Percentiles rank a stretch among this genome's conserved stretches.
phyloP scores from a whole-genome alignment of 1,284 basidiomycete species.

The Marasmius sp. region DNA sequence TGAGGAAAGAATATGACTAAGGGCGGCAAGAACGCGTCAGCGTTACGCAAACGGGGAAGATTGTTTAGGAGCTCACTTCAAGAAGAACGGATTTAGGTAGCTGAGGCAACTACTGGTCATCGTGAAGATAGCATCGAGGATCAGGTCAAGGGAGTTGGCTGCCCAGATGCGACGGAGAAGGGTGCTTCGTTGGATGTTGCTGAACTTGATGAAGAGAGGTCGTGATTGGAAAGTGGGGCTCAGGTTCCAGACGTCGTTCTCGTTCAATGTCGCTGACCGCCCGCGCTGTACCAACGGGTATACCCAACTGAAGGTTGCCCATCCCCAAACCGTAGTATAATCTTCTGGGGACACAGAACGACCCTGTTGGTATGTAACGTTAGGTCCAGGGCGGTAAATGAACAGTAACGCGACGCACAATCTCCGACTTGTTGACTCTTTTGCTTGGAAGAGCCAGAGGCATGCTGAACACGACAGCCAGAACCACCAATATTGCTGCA shows the following conservation, averaged over 20 bases:
- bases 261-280: constrained; percentile 59
- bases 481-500: constrained; percentile 33
- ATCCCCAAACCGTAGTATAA: constrained; percentile 71
- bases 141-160: constrained; percentile 73
- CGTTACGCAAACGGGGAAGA: not conserved
- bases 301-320: constrained; percentile 84
- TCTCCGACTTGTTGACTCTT: constrained; percentile 45
- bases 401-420: constrained; percentile 37
- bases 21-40: not conserved
- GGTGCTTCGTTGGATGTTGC: constrained; percentile 25
- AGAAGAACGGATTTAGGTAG: constrained; percentile 68
- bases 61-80: constrained; percentile 42
- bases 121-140: constrained; percentile 68
- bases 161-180: constrained; percentile 18
- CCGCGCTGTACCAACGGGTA: constrained; percentile 66
- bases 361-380: constrained; percentile 37
- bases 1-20: constrained; percentile 12
- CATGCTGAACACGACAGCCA: constrained; percentile 53
- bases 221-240: constrained; percentile 69
- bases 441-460: constrained; percentile 57
- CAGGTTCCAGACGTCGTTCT: constrained; percentile 70
- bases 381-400: not conserved
- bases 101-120: constrained; percentile 66
- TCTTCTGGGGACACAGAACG: constrained; percentile 68
- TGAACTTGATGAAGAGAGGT: constrained; percentile 65